Conservation (phyloP, 2,329 filamentous ascomycete species). For the Cladophialophora yegresii region DNA sequence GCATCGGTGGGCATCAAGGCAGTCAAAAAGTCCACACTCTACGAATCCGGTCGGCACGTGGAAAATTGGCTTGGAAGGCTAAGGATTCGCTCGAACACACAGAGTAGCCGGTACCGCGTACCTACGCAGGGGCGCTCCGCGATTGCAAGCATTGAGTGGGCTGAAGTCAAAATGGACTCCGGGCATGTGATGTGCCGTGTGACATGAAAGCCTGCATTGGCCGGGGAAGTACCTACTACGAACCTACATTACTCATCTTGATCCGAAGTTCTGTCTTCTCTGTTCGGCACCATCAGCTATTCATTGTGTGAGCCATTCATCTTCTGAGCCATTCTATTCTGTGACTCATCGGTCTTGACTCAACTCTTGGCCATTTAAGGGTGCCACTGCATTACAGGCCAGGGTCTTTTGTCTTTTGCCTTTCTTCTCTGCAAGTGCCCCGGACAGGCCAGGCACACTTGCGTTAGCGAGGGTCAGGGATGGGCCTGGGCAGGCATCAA, state of each 20-base stretch:
- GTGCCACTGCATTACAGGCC: not conserved
- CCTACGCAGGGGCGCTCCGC: not conserved
- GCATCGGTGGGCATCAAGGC: not conserved
- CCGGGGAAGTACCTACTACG: too few relatives aligned
- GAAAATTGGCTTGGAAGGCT: not conserved
- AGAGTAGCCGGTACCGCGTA: not conserved
- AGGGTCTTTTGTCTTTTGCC: not conserved
- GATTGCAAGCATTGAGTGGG: not conserved
- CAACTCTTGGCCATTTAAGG: not conserved
- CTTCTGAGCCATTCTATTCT: too few relatives aligned
- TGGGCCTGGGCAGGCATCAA: not conserved
- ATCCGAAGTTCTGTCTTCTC: too few relatives aligned
- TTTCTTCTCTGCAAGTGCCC: not conserved
- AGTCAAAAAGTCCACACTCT: not conserved
- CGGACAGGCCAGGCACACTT: not conserved
- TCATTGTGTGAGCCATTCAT: too few relatives aligned
- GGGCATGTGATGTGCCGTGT: too few relatives aligned
- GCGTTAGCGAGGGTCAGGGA: slow-evolving; percentile 2
- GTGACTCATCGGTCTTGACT: not conserved
- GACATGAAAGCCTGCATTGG: too few relatives aligned
- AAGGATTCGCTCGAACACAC: not conserved
- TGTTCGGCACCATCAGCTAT: too few relatives aligned
- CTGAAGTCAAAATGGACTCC: too few relatives aligned
- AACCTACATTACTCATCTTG: too few relatives aligned
- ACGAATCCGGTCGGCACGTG: not conserved